Evolutionary conservation across 2,329 filamentous ascomycete genomes (phyloP), one percentile per base, ranked within the genome.

Genomic region (Fusarium protoensiforme): DNA sequence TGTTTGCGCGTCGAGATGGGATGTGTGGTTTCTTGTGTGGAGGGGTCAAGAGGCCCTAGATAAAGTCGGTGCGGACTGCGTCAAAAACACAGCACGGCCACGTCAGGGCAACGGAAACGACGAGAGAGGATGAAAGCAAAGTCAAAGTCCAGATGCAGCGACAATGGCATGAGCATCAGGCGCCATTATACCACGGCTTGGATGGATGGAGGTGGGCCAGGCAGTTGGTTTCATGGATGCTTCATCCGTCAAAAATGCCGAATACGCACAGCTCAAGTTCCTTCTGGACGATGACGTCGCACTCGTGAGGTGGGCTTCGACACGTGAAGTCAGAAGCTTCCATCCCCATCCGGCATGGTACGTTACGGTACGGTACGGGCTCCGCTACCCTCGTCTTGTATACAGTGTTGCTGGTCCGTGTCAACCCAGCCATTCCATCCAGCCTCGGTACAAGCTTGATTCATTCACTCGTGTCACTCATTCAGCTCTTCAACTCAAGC

Each of bases 301-400:
- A 43, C 22, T 41, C 58, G 31, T 33, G 16, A 10, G 39, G 31
- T 33, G 16, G 13, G 39, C 38, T 70, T 69, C 65, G 75, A 71
- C 77, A 78, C 74, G 77, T 78, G 77, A 78, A 78, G 66, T 77
- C 69, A 71, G 60, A 67, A 71, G 67, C 67, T 69, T 74, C 67
- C 41, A 74, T 69, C 53, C 58, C 67, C 43, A 71, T 70, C 64
- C 62, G 63, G 59, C 29, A 61, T 43, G 36, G 60, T 29, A 29
- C 60, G 16, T 35, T 59, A 27, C 63, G 54, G 56, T 38, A 46
- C 22, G 14, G 41, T 48, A 43, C 29, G 20, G 51, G 61, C 64
- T 72, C 71, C 71, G 58, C 71, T 68, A 57, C 41, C 46, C 54
- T 46, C 22, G 31, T 59, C 36, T 46, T 39, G 54, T 39, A 61